Evolutionary conservation across 345 rosid species (phyloP).

Genomic region (Salix brachista): DNA sequence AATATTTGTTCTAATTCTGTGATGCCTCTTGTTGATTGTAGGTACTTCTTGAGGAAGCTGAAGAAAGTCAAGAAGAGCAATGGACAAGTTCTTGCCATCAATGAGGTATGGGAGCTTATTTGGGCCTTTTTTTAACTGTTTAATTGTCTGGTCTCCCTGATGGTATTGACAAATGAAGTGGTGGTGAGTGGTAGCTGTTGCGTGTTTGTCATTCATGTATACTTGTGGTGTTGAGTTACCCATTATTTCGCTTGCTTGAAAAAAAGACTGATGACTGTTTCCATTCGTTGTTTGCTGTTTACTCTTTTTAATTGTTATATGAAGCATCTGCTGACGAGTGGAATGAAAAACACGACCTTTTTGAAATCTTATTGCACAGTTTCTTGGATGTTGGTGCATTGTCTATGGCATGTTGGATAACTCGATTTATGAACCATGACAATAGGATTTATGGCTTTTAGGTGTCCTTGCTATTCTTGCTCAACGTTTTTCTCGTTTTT

Average conservation of each 20-base stretch:
- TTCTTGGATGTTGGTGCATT: neutral
- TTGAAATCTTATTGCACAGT: neutral
- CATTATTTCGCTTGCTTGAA: neutral
- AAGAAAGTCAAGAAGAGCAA: slow-evolving; percentile 58
- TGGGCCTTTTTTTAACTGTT: neutral
- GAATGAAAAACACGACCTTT: neutral
- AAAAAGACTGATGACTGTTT: neutral
- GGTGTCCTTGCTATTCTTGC: neutral
- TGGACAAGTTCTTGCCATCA: slow-evolving; percentile 52
- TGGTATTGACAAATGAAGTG: neutral
- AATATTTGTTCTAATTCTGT: neutral
- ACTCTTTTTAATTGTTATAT: neutral
- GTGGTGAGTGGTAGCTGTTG: neutral
- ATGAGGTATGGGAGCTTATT: slow-evolving; percentile 32
- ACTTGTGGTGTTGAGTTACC: neutral
- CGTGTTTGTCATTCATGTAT: neutral
- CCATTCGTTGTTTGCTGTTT: neutral
- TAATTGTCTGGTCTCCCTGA: neutral
- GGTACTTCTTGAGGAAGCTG: slow-evolving; percentile 53
- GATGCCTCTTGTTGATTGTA: neutral
- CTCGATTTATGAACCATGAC: neutral
- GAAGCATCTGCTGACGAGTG: neutral
- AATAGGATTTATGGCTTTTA: neutral
- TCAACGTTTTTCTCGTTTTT: too few relatives aligned
- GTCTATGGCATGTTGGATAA: neutral